Base-by-base conservation (phyloP, 305 asterid genomes). In the Rubia tinctorum region DNA sequence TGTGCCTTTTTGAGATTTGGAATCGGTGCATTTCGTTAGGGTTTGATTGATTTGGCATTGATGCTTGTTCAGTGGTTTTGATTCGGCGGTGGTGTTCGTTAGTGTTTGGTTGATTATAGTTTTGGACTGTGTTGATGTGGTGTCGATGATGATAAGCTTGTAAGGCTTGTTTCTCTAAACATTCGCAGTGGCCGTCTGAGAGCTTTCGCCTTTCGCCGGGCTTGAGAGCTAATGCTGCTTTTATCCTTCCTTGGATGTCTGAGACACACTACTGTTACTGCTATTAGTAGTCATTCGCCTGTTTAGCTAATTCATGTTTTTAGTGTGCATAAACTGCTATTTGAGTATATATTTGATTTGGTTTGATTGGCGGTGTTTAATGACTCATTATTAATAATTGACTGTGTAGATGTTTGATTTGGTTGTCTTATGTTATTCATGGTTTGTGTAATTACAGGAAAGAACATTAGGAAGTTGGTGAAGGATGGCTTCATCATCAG, bases 401-500 rank as follows among this genome's bases (percentile, higher is more conserved):
- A 25, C 39, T 34, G 4, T 34, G 4, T 34, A 34, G 39, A 34
- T 34, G 39, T 34, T 34, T 34, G 39, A 4, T 37, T 64, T 64
- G 7, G 9, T 37, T 0, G 42, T 37, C 34, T 74, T 2, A 53
- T 53, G 18, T 1, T 53, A 27, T n/a, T n/a, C 55, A 7, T 42
- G 17, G 4, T 45, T 47, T 58, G 58, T 44, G 1, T 2, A 61
- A 43, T 27, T 71, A 30, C 78, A 86, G 91, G 91, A 27, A 89
- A 87, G 81, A 87, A 87, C 74, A 80, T 87, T 42, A 85, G 91
- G 43, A 87, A 85, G 75, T 73, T 87, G 74, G 85, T 84, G 5
- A 85, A 85, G 80, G 87, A 85, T 77, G 89, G 89, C 66, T 86
- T 86, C 75, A 80, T 86, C 71, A 85, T 87, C 75, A 83, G 89